These are phyloP conservation scores for Carnegiea gigantea DNA, from an alignment of 179 eudicot genomes.

Conservation along the genomic window DNA sequence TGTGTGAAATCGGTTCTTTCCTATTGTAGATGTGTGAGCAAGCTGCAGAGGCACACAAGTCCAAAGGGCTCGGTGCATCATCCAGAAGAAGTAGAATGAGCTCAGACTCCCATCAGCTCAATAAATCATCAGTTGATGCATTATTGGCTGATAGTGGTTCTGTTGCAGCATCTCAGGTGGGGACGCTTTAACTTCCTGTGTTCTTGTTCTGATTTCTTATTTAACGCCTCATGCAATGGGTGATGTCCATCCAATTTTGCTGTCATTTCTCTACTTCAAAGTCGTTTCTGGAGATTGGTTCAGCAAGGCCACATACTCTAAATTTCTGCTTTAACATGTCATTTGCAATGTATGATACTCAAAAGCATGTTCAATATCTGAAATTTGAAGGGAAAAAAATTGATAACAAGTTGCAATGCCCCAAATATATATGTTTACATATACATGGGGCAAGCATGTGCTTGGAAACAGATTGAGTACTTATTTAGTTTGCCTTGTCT, in stretches of 20 bases:
- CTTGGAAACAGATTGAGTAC: not conserved
- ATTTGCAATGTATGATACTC: not conserved
- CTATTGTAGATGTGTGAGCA: slow-evolving; percentile 86
- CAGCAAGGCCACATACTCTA: not conserved
- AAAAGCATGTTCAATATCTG: not conserved
- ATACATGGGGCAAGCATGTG: not conserved
- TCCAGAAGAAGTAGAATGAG: slow-evolving; percentile 69
- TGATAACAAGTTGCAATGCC: not conserved
- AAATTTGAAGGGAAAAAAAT: not conserved
- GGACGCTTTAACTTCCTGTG: not conserved
- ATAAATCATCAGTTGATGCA: slow-evolving; percentile 90
- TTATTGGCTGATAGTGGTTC: slow-evolving; percentile 57
- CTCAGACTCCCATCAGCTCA: slow-evolving; percentile 62
- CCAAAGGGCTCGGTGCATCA: slow-evolving; percentile 70
- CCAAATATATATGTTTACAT: not conserved
- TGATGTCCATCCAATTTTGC: not conserved
- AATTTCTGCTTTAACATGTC: not conserved
- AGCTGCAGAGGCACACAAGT: slow-evolving; percentile 98
- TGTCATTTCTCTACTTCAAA: not conserved
- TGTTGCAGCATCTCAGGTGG: slow-evolving; percentile 62
- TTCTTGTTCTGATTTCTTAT: slow-evolving; percentile 2
- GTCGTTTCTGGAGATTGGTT: not conserved
- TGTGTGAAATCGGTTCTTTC: not conserved
- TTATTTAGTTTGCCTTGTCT: not conserved
- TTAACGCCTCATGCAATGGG: not conserved